These are phyloP conservation scores for Myxozyma kluyveri DNA, from an alignment of 805 yeast genomes.

Conservation along the genomic window DNA sequence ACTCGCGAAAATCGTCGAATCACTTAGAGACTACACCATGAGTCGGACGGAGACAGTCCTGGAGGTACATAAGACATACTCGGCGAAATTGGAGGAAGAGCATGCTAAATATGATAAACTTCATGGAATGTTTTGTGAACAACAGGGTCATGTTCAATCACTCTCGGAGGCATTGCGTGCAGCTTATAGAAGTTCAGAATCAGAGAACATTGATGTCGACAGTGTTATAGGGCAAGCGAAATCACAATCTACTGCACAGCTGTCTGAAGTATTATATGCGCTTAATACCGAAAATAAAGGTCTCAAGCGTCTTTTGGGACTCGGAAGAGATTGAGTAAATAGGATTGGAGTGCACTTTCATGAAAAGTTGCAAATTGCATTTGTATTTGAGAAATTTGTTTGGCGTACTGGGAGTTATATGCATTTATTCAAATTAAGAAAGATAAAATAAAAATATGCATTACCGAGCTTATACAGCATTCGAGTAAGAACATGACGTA, in stretches of 20 bases:
- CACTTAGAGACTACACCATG: conserved; percentile 19
- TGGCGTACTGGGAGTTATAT: no score
- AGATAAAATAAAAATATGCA: no score
- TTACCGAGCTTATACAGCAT: no score
- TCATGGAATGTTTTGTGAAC: conserved; percentile 8
- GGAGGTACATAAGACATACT: conserved; percentile 15
- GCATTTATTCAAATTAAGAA: no score
- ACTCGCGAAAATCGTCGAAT: conserved; percentile 20
- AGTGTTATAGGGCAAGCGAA: no score
- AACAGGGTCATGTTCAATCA: conserved; percentile 11
- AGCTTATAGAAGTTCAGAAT: background rate
- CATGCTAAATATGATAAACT: conserved; percentile 13
- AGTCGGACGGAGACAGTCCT: conserved; percentile 13
- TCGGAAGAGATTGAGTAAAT: background rate
- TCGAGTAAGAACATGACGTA: no score
- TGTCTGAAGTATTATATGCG: conserved; percentile 6
- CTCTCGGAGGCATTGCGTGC: conserved; percentile 13
- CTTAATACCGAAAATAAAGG: conserved; percentile 20
- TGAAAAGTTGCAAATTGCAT: background rate
- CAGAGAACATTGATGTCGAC: background rate
- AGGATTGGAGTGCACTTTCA: background rate
- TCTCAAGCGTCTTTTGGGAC: conserved; percentile 1
- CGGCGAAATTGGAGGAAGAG: conserved; percentile 11
- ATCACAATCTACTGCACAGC: background rate
- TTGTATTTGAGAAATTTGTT: conserved; percentile 4